Evolutionary conservation across 139 green algal species (phyloP), one percentile per base, ranked within the genome.

Genomic region (Volvox africanus): DNA sequence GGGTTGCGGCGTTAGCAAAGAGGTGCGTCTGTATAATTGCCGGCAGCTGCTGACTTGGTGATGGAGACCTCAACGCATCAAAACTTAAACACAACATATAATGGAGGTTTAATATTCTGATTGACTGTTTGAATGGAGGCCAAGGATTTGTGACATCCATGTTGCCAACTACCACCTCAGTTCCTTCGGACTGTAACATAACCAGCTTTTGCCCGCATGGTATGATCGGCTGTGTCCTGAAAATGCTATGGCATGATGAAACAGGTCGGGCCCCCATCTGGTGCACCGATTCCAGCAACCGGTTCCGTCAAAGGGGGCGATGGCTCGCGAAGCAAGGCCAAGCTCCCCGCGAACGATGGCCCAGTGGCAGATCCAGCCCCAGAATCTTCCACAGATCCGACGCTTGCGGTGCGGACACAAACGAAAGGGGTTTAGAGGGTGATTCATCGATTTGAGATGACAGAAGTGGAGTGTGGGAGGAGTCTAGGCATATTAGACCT

Each of bases 1-100:
- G 75, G 75, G 75, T 55, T 81, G 75, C 32, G 75, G 75, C 24
- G 75, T 81, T 13, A 81, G 75, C 32, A 81, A 81, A 55, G 75
- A 79, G 71, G 71, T 79, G 6, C 28, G 71, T 26, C 3, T 28
- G 67, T 6, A 28, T 75, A 2, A 28, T 14, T 55, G 44, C 44
- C 44, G 44, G 44, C 44, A 55, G 44, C 44, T 55, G 44, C 44
- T 55, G 44, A 55, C 44, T 55, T 55, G 44, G 44, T 55, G 5
- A 55, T 55, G 5, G 5, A 79, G 26, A 36, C 71, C 30, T 55
- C 75, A 9, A 55, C 75, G 50, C 18, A 21, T 19, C 35, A 36
- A 2, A n/a, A 19, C 9, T 21, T 32, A 37, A 19, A 33, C 75
- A 30, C 75, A 55, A 26, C 5, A 13, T 33, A 3, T 24, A 11